Percentiles rank a stretch among this genome's conserved stretches.
Conservation (phyloP, 805 yeast species). For the Geotrichum ghanense region DNA sequence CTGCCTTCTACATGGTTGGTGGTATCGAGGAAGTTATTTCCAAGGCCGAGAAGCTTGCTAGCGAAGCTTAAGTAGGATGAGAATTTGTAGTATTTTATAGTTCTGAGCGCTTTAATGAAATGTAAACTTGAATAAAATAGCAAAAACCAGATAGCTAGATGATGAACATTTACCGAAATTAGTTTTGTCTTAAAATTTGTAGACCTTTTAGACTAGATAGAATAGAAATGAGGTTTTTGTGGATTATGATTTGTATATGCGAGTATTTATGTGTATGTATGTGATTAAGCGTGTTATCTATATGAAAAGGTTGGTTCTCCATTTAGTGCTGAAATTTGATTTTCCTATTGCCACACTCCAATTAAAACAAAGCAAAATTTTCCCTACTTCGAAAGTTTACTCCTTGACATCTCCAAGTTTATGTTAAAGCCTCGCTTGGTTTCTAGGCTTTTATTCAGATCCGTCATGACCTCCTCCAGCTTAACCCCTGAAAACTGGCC, state of each 20-base stretch:
- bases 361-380: background rate
- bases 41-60: slow-evolving; percentile 98
- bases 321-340: too few species aligned
- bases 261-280: background rate
- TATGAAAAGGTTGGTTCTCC: too few species aligned
- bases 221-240: too few species aligned
- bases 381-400: background rate
- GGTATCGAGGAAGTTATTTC: slow-evolving; percentile 98
- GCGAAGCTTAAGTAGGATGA: slow-evolving; percentile 38
- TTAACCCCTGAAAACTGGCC: slow-evolving; percentile 1
- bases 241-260: too few species aligned
- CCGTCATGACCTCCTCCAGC: background rate
- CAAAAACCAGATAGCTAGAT: background rate
- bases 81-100: too few species aligned
- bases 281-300: too few species aligned
- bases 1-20: slow-evolving; percentile 99
- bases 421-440: background rate
- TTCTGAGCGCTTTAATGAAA: background rate
- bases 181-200: too few species aligned
- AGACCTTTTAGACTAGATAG: too few species aligned
- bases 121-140: slow-evolving; percentile 1
- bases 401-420: background rate
- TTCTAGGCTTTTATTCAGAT: background rate
- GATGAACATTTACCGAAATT: too few species aligned
- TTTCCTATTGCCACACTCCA: too few species aligned